These are phyloP conservation scores for Thalia dealbata DNA, from an alignment of 176 grass and related monocot genomes.

Conservation along the genomic window DNA sequence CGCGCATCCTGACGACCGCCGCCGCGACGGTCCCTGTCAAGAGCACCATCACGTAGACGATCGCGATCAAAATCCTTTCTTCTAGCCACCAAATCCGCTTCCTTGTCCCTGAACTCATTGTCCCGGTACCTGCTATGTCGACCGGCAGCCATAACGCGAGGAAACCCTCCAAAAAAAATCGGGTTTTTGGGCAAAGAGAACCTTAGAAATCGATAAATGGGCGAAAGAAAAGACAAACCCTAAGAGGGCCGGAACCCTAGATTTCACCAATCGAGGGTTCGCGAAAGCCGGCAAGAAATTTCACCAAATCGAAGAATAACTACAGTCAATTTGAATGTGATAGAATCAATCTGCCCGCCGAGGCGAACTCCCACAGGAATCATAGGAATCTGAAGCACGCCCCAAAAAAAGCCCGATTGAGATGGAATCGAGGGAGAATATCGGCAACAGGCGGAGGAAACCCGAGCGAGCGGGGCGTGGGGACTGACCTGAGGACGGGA, in stretches of 20 bases:
- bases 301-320: background rate
- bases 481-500: background rate
- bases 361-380: background rate
- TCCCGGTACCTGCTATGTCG: constrained; percentile 14
- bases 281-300: background rate
- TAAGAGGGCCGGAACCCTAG: background rate
- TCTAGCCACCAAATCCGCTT: constrained; percentile 1
- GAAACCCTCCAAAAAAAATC: background rate
- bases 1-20: background rate
- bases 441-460: background rate
- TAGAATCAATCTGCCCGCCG: background rate
- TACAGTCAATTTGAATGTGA: background rate
- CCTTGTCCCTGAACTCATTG: constrained; percentile 8
- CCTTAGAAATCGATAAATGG: background rate
- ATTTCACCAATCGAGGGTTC: background rate
- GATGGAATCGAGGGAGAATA: background rate
- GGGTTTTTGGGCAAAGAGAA: background rate
- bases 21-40: background rate
- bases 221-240: background rate
- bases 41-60: constrained; percentile 1
- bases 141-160: constrained; percentile 6
- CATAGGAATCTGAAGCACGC: background rate
- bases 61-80: constrained; percentile 3
- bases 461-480: background rate
- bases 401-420: background rate